A percentile compares a stretch with the other conserved stretches of the same genome.
Evolutionary conservation across 208 protist genomes (phyloP).

Genomic region (Leishmania tropica): DNA sequence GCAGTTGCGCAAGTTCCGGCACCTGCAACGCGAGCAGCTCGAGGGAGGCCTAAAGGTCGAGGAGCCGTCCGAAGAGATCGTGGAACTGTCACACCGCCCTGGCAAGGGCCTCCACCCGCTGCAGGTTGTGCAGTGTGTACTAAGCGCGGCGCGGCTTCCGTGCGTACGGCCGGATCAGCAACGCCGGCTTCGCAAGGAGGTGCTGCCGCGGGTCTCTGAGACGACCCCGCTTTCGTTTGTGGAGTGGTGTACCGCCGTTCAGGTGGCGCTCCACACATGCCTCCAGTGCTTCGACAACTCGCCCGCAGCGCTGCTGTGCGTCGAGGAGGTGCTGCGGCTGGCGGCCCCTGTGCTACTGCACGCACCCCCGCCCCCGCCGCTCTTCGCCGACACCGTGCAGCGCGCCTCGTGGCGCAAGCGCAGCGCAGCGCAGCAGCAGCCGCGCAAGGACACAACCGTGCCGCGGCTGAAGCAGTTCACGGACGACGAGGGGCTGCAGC

Average conservation of each 20-base stretch:
- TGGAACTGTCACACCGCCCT: constrained; percentile 49
- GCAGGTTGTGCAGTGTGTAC: constrained; percentile 70
- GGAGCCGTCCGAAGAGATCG: constrained; percentile 51
- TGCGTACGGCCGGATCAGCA: constrained; percentile 52
- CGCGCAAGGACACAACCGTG: constrained; percentile 29
- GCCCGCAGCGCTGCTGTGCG: constrained; percentile 51
- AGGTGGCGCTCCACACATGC: constrained; percentile 32
- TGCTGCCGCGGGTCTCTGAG: constrained; percentile 51
- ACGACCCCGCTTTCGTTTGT: constrained; percentile 46
- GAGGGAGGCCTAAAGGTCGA: constrained; percentile 64
- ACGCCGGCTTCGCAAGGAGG: constrained; percentile 59
- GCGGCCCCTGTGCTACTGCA: constrained; percentile 58
- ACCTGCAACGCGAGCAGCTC: constrained; percentile 49
- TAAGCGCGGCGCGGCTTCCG: constrained; percentile 57
- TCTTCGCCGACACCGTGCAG: neutral
- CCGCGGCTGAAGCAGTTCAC: constrained; percentile 49
- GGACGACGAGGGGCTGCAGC: constrained; percentile 36
- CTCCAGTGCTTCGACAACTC: constrained; percentile 33
- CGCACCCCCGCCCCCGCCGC: constrained; percentile 7
- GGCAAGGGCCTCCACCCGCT: constrained; percentile 60
- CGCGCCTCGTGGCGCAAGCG: constrained; percentile 20
- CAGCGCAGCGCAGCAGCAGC: constrained; percentile 21
- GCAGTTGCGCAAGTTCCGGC: constrained; percentile 56
- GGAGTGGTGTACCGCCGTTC: constrained; percentile 65
- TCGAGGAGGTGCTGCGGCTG: constrained; percentile 59